Evolutionary conservation across 768 basidiomycete genomes (phyloP).

Genomic region (Leccinellum albellum): DNA sequence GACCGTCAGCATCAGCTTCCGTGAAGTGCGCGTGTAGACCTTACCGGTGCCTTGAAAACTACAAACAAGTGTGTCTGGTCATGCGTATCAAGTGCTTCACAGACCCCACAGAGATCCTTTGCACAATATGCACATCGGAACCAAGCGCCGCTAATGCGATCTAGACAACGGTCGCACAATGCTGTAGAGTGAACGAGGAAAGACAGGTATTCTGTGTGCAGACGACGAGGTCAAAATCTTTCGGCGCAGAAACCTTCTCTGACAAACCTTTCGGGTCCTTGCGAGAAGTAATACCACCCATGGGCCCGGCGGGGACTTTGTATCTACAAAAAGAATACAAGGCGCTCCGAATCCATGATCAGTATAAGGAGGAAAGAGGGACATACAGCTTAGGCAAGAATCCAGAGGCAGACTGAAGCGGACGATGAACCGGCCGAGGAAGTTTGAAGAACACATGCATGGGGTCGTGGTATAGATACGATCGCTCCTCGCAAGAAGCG

Average conservation of each 20-base stretch:
- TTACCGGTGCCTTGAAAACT: constrained; percentile 79
- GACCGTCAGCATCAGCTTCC: constrained; percentile 4
- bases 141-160: constrained; percentile 82
- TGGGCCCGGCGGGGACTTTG: constrained; percentile 56
- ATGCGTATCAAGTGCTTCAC: constrained; percentile 79
- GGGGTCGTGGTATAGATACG: constrained; percentile 78
- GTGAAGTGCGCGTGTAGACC: constrained; percentile 14
- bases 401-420: constrained; percentile 50
- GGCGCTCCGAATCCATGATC: constrained; percentile 5
- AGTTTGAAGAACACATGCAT: constrained; percentile 88
- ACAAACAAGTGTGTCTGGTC: constrained; percentile 80
- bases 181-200: constrained; percentile 61
- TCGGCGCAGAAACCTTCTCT: neutral
- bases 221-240: neutral
- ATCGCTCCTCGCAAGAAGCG: constrained; percentile 69
- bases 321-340: constrained; percentile 45
- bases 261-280: constrained; percentile 54
- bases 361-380: neutral
- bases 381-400: constrained; percentile 68
- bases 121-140: constrained; percentile 86
- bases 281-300: constrained; percentile 34
- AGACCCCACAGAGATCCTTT: constrained; percentile 82
- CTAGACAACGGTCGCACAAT: constrained; percentile 85
- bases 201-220: constrained; percentile 54
- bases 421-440: constrained; percentile 68